phyloP scores from a whole-genome alignment of 306 rosid species.

The Cicer chorassanicum region DNA sequence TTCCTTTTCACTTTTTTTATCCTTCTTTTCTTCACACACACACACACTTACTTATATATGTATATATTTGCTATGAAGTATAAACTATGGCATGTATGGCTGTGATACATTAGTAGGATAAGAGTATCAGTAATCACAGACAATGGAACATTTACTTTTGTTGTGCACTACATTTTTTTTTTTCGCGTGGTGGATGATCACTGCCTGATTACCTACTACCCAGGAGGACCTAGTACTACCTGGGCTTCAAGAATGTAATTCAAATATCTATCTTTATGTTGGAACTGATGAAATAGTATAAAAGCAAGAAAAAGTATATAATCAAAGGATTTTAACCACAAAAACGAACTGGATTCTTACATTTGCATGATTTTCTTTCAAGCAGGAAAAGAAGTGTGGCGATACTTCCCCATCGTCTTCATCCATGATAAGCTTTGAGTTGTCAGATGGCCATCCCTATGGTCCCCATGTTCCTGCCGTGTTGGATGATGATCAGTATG shows the following conservation, averaged over 20 bases:
- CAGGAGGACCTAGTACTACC: neutral
- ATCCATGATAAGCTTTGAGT: slow-evolving; percentile 90
- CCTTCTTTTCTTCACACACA: neutral
- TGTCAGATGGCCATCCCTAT: slow-evolving; percentile 72
- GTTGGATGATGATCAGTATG: slow-evolving; percentile 79
- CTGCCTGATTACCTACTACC: neutral
- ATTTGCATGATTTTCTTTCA: slow-evolving; percentile 43
- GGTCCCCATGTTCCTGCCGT: slow-evolving; percentile 73
- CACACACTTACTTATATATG: neutral
- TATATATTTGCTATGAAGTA: neutral
- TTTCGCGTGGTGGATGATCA: neutral
- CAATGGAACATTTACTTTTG: neutral
- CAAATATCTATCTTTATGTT: neutral
- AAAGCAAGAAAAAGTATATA: neutral
- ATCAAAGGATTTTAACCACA: neutral
- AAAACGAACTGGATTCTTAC: slow-evolving; percentile 34
- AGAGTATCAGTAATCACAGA: neutral
- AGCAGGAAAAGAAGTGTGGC: slow-evolving; percentile 61
- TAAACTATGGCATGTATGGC: slow-evolving; percentile 11
- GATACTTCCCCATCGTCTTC: slow-evolving; percentile 69
- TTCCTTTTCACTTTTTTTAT: slow-evolving; percentile 22
- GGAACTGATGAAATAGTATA: neutral
- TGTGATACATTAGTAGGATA: slow-evolving; percentile 16
- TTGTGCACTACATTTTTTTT: slow-evolving; percentile 12
- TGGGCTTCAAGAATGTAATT: neutral